phyloP scores from a whole-genome alignment of 1,139 yeast species.

The Hansenula lynferdii region DNA sequence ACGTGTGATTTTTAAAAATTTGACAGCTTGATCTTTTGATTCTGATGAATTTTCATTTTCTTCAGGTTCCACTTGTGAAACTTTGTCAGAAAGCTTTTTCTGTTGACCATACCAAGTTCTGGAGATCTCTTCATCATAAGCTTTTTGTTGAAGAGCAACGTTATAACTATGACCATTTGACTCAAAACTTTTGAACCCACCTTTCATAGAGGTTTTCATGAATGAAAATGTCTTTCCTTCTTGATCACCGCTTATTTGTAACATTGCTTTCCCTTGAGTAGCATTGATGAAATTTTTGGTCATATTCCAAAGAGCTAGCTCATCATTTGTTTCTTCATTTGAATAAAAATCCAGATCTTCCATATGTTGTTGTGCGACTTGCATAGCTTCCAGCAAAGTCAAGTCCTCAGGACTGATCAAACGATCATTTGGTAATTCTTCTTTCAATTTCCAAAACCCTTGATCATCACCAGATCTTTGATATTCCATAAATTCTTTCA shows the following conservation, averaged over 20 bases:
- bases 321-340: constrained; percentile 64
- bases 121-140: constrained; percentile 86
- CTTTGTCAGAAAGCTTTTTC: constrained; percentile 47
- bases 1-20: constrained; percentile 72
- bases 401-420: constrained; percentile 94
- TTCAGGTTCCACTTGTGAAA: constrained; percentile 36
- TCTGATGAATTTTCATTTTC: constrained; percentile 21
- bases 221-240: constrained; percentile 92
- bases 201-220: constrained; percentile 89
- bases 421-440: constrained; percentile 66
- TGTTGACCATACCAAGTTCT: constrained; percentile 91
- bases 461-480: constrained; percentile 94
- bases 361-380: constrained; percentile 79
- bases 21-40: constrained; percentile 19
- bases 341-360: constrained; percentile 65
- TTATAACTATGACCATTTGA: constrained; percentile 64
- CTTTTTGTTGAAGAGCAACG: constrained; percentile 84
- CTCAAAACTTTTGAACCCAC: constrained; percentile 73
- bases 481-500: constrained; percentile 97
- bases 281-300: constrained; percentile 89
- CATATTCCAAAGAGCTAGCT: constrained; percentile 89
- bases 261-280: constrained; percentile 95
- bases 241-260: constrained; percentile 94
- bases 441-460: constrained; percentile 92
- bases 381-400: constrained; percentile 86